Evolutionary conservation across 352 stramenopile species (phyloP).

Genomic region (Salisapilia sapeloensis): DNA sequence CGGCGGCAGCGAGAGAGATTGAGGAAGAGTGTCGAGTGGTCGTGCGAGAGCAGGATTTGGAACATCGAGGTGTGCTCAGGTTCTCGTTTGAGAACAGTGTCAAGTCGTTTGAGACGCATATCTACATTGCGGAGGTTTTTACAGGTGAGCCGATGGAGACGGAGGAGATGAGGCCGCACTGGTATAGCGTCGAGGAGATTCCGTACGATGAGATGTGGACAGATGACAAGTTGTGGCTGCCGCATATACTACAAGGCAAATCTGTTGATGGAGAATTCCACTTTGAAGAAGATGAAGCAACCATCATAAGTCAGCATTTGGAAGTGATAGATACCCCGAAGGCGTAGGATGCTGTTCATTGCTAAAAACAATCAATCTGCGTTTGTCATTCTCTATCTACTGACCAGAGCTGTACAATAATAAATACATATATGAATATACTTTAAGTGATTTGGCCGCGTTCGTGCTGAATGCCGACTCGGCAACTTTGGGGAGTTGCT

Average conservation of each 20-base stretch:
- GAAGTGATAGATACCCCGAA: conserved; percentile 2
- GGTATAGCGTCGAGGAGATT: conserved; percentile 41
- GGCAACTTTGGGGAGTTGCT: too few species aligned
- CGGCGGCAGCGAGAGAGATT: conserved; percentile 37
- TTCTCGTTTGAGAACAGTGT: conserved; percentile 43
- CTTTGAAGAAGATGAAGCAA: conserved; percentile 53
- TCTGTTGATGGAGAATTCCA: conserved; percentile 50
- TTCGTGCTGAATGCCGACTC: too few species aligned
- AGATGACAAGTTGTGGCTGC: conserved; percentile 72
- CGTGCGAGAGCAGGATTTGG: conserved; percentile 11
- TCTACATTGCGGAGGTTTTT: conserved; percentile 56
- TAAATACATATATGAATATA: too few species aligned
- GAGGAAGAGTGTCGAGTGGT: conserved; percentile 52
- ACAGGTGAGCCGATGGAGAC: conserved; percentile 56
- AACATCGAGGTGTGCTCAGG: conserved; percentile 15
- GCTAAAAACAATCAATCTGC: too few species aligned
- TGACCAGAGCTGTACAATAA: too few species aligned
- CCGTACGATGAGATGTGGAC: conserved; percentile 80
- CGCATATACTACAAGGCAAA: conserved; percentile 48
- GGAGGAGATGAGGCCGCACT: conserved; percentile 81
- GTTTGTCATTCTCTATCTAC: too few species aligned
- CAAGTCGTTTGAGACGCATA: conserved; percentile 16
- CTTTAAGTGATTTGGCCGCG: too few species aligned
- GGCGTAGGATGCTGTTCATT: too few species aligned
- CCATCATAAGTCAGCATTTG: conserved; percentile 34